phyloP scores from a whole-genome alignment of 2,329 filamentous ascomycete species.

The Epichloe sylvatica region DNA sequence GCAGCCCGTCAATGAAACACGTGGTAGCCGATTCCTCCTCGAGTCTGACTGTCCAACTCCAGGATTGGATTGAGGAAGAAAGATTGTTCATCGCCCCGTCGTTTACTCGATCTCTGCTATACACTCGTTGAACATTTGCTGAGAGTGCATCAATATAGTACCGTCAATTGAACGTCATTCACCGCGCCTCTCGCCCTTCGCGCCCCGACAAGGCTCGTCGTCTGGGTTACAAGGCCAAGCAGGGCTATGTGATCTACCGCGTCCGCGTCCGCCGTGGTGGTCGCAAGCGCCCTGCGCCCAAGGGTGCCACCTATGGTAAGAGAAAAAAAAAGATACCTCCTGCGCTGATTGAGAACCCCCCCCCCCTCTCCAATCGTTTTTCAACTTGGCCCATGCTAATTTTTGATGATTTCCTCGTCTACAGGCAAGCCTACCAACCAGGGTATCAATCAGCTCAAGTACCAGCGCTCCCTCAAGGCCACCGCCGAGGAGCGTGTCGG shows the following conservation, averaged over 20 bases:
- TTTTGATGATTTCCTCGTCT: neutral
- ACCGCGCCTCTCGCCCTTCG: slow-evolving; percentile 94
- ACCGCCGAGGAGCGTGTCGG: slow-evolving; percentile 99
- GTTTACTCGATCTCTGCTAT: slow-evolving; percentile 45
- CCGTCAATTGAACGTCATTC: slow-evolving; percentile 98
- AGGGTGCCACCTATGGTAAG: slow-evolving; percentile 98
- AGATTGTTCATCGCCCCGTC: neutral
- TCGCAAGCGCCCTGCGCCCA: slow-evolving; percentile 88
- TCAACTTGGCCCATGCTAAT: neutral
- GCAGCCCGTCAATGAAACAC: too few relatives aligned
- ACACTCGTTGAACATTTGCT: slow-evolving; percentile 99
- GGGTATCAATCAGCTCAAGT: slow-evolving; percentile 99
- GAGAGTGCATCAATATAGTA: slow-evolving; percentile 99
- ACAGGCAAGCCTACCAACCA: slow-evolving; percentile 99
- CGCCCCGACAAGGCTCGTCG: slow-evolving; percentile 99
- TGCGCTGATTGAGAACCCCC: too few relatives aligned
- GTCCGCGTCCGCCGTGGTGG: slow-evolving; percentile 96
- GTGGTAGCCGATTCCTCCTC: neutral
- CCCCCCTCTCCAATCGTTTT: too few relatives aligned
- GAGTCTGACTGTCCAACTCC: neutral
- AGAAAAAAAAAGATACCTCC: too few relatives aligned
- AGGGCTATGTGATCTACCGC: slow-evolving; percentile 99
- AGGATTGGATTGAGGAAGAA: neutral
- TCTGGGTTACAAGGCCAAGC: slow-evolving; percentile 99
- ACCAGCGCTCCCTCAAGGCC: slow-evolving; percentile 95